Evolutionary conservation across 345 rosid genomes (phyloP).

Genomic region (Pugionium dolabratum): DNA sequence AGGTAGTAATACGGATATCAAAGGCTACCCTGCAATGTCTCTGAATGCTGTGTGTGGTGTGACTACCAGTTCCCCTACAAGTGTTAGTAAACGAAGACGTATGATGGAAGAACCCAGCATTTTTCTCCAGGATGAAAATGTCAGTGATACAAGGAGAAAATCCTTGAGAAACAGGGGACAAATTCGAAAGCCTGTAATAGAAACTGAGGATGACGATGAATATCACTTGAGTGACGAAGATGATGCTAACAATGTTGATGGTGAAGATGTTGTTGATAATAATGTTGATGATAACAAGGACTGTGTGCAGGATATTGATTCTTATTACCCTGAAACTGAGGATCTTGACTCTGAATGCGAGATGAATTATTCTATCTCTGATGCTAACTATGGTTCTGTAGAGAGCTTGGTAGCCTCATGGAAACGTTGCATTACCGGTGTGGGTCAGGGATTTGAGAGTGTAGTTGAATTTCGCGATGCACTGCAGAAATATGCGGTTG

Average conservation of each 20-base stretch:
- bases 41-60: conserved; percentile 42
- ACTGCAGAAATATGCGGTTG: conserved; percentile 80
- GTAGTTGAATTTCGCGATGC: conserved; percentile 85
- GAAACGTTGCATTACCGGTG: conserved; percentile 81
- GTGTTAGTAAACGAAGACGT: conserved; percentile 81
- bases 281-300: conserved; percentile 29
- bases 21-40: conserved; percentile 23
- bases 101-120: conserved; percentile 50
- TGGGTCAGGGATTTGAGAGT: conserved; percentile 81
- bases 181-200: conserved; percentile 35
- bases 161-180: conserved; percentile 39
- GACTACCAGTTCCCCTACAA: conserved; percentile 64
- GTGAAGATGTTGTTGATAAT: conserved; percentile 16
- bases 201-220: conserved; percentile 44
- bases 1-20: conserved; percentile 13
- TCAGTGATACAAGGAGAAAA: conserved; percentile 45
- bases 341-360: conserved; percentile 21
- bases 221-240: conserved; percentile 29
- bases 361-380: conserved; percentile 32
- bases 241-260: conserved; percentile 26
- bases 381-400: conserved; percentile 40
- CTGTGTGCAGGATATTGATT: conserved; percentile 26
- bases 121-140: conserved; percentile 41
- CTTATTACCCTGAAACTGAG: conserved; percentile 34
- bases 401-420: conserved; percentile 63